Conservation (phyloP, 176 grass and related monocot genomes). For the Saccharum spontaneum region DNA sequence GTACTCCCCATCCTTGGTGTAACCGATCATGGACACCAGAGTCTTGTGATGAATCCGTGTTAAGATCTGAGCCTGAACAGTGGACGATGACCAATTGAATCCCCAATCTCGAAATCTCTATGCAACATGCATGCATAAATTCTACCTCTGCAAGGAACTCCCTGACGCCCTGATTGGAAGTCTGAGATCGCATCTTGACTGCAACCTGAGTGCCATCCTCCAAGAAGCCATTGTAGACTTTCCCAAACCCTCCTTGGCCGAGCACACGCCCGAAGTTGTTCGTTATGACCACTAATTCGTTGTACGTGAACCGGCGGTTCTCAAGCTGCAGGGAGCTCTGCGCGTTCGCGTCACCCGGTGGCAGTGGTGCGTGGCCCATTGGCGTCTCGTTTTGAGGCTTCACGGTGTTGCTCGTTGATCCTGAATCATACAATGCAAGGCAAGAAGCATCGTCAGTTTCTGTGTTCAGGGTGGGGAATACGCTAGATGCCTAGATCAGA, state of each 20-base stretch:
- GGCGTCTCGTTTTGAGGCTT: constrained; percentile 23
- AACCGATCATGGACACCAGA: constrained; percentile 59
- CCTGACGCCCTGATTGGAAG: constrained; percentile 45
- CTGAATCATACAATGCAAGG: not conserved
- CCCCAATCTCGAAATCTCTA: not conserved
- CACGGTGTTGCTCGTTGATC: constrained; percentile 1
- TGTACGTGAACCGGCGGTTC: constrained; percentile 53
- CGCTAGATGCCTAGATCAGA: too few species aligned
- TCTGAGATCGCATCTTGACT: constrained; percentile 41
- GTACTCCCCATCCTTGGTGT: constrained; percentile 55
- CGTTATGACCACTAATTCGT: constrained; percentile 46
- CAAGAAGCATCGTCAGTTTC: too few species aligned
- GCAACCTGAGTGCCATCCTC: constrained; percentile 56
- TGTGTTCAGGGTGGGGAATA: too few species aligned
- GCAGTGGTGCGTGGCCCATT: not conserved
- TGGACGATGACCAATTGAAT: not conserved
- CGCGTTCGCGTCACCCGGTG: not conserved
- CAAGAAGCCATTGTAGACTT: constrained; percentile 46
- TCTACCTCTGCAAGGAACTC: constrained; percentile 57
- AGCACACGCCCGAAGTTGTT: constrained; percentile 39
- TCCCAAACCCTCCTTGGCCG: constrained; percentile 48
- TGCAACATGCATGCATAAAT: not conserved
- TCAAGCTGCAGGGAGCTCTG: constrained; percentile 34
- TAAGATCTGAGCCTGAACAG: constrained; percentile 52
- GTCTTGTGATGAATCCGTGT: constrained; percentile 68